A percentile compares a stretch with the other conserved stretches of the same genome.
Conservation (phyloP, 805 yeast genomes). For the Zygoascus biomembranicola region DNA sequence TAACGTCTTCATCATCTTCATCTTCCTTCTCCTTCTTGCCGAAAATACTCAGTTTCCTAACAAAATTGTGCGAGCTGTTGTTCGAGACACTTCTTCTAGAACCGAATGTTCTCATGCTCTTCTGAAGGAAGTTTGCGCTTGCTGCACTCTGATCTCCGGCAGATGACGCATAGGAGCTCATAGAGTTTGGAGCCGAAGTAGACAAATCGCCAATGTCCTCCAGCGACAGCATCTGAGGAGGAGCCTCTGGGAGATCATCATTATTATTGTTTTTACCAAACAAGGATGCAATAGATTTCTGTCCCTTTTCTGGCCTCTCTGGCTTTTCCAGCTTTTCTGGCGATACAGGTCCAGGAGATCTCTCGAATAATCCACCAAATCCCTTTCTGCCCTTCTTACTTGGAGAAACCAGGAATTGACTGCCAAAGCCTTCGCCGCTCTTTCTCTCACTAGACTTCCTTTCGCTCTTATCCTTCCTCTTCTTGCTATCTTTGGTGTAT, state of each 20-base stretch:
- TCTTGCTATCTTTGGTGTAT: not conserved
- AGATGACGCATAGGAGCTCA: not conserved
- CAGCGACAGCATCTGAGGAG: constrained; percentile 1
- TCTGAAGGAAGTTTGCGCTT: constrained; percentile 14
- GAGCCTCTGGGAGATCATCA: constrained; percentile 7
- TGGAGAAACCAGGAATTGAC: not conserved
- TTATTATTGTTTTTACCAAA: constrained; percentile 17
- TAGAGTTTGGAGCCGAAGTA: not conserved
- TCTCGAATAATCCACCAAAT: not conserved
- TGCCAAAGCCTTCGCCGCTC: not conserved
- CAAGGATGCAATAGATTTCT: constrained; percentile 17
- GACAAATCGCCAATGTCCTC: not conserved
- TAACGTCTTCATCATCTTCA: constrained; percentile 9
- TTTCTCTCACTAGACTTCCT: not conserved
- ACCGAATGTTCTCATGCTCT: constrained; percentile 18
- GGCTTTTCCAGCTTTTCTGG: not conserved
- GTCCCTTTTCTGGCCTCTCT: not conserved
- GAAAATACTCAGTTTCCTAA: constrained; percentile 18
- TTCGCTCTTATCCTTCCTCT: not conserved
- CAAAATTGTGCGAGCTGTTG: constrained; percentile 13
- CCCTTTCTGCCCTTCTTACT: not conserved
- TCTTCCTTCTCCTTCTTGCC: constrained; percentile 15
- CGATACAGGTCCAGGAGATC: not conserved
- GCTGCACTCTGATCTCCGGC: constrained; percentile 2
- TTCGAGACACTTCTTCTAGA: constrained; percentile 3